Base-by-base conservation (phyloP, 2,329 filamentous ascomycete species). In the Dothistroma septosporum region DNA sequence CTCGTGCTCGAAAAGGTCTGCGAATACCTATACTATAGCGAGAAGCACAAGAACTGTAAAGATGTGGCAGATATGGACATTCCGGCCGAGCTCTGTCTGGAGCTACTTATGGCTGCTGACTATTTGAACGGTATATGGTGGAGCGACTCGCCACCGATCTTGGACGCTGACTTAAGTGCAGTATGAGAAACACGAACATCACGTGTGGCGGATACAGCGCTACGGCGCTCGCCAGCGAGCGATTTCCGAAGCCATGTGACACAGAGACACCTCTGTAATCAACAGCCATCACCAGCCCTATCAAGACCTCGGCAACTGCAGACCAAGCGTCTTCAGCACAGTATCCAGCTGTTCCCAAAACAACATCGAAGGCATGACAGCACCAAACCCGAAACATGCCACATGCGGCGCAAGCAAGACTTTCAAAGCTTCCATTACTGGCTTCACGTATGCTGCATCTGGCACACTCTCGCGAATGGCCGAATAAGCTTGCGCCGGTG, bases 1-100 rank as follows among this genome's bases (percentile, higher is more conserved):
- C 79, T 87, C 57, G 84, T 92, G 6, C 84, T 93, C 2, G 89
- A 92, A 74, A 91, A 91, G 73, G 86, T 92, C 33, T 89, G 87
- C 74, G 88, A 92, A 76, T 93, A 92, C 76, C 87, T 92, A 64
- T 89, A 91, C 73, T 92, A 92, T 78, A 89, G 89, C 79, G 87
- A 91, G 76, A 87, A 87, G 70, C 83, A 90, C 75, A 82, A 83
- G 55, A 83, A 91, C 66, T 80, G 80, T 66, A 86, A 87, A 67
- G 86, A 91, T 68, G 88, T 92, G 21, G 86, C 87, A 4, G 90
- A 93, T 70, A 88, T 92, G 86, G 88, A 92, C 16, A 87, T 92
- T 61, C 89, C 89, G 12, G 85, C 89, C 32, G 89, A 92, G 76
- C 78, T 92, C 54, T 92, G 89, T 68, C 80, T 93, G 48, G 89